These are phyloP conservation scores for Apiotrichum domesticum DNA, from an alignment of 1,284 basidiomycete species.

Conservation along the genomic window DNA sequence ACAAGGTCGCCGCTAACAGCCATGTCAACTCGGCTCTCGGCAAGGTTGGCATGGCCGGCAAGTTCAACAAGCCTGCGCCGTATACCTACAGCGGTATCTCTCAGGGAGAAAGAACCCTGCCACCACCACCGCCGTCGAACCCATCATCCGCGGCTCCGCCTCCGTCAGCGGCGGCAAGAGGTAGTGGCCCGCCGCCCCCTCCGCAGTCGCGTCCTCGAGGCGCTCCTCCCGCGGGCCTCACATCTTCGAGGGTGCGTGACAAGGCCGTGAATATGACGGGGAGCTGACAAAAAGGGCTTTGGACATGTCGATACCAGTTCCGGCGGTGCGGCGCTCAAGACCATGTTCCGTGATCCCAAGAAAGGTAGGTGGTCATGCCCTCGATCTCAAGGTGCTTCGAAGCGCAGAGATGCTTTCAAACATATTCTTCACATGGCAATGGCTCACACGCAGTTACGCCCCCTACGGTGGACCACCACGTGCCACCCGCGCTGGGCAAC, in stretches of 20 bases:
- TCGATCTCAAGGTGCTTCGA: too few relatives aligned
- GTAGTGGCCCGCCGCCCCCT: background rate
- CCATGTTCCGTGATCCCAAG: slow-evolving; percentile 37
- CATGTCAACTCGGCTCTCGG: slow-evolving; percentile 17
- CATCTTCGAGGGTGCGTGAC: background rate
- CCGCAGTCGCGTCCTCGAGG: background rate
- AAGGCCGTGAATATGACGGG: background rate
- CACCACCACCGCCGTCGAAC: background rate
- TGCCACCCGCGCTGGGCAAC: slow-evolving; percentile 15
- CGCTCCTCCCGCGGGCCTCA: background rate
- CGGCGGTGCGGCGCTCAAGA: slow-evolving; percentile 29
- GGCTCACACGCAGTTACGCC: background rate
- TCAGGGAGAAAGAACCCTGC: background rate
- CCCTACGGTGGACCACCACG: background rate
- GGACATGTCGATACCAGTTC: slow-evolving; percentile 33
- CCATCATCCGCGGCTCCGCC: too few relatives aligned
- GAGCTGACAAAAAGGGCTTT: slow-evolving; percentile 17
- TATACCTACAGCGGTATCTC: background rate
- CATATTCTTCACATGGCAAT: too few relatives aligned
- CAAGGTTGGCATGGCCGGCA: slow-evolving; percentile 15
- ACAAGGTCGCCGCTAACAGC: slow-evolving; percentile 15
- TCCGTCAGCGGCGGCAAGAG: background rate
- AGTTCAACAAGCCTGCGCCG: background rate
- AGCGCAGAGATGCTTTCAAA: too few relatives aligned
- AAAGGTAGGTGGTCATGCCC: slow-evolving; percentile 17